Base-by-base conservation (phyloP, 352 stramenopile species). In the Globisporangium polare region DNA sequence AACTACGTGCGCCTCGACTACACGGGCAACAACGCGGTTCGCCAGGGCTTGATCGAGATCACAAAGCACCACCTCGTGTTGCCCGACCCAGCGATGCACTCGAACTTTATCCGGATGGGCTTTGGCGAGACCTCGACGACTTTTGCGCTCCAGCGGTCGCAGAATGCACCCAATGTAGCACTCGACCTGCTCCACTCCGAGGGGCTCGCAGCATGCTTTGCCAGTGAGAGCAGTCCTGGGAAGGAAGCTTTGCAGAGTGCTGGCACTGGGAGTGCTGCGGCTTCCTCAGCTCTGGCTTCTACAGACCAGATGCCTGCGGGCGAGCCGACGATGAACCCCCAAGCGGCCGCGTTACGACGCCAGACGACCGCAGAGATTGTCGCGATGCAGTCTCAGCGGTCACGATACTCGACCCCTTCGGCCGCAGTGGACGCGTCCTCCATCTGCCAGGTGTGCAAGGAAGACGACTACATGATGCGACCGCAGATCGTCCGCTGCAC, bases 391-490 rank as follows among this genome's bases (percentile, higher is more conserved):
- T 90, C 83, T 5, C 74, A 89, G 46, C 66, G 80, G 3, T 78
- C 64, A 15, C 70, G 72, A 2, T 87, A 89, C 47, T 75, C 78
- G 10, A 78, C 63, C 5, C 65, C 75, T 9, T 76, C 75, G 5
- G 41, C 41, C 22, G 41, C 17, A 1, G 51, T 62, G 1, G 42
- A 60, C 4, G 65, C 79, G 37, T 62, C 66, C 20, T 72, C 66
- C 12, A 24, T 83, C 13, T 94, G 85, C 58, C 47, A 64, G 18
- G 66, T 73, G 1, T 94, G 85, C 69, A 82, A 84, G 13, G 81
- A 92, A 49, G 85, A 94, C 33, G 85, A 94, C 71, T 92, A 89
- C 64, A 86, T 92, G 77, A 89, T 86, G 72, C 78, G 85, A 1
- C 72, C 85, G 5, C 85, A 94, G 60, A 65, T 94, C 47, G 80